Evolutionary conservation across 2,329 filamentous ascomycete species (phyloP).

Genomic region (Huntiella savannae): DNA sequence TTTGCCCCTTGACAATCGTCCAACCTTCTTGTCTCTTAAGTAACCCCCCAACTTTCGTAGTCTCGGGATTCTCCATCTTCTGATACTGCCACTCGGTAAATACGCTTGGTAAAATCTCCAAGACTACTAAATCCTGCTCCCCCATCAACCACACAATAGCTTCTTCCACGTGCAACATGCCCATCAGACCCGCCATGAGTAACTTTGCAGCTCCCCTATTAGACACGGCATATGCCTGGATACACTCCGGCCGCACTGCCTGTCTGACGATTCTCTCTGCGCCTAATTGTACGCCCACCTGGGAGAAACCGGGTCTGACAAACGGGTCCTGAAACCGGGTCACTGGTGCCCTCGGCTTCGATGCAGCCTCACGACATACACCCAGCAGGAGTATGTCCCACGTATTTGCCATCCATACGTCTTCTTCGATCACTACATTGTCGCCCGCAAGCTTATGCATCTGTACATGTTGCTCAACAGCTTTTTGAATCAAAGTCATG

Average conservation of each 20-base stretch:
- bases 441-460: not conserved
- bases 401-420: slow-evolving; percentile 14
- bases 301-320: slow-evolving; percentile 3
- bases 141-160: slow-evolving; percentile 14
- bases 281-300: slow-evolving; percentile 8
- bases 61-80: slow-evolving; percentile 10
- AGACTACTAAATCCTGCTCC: slow-evolving; percentile 13
- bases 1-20: not conserved
- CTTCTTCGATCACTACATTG: not conserved
- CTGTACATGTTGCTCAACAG: no score
- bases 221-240: slow-evolving; percentile 16
- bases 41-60: slow-evolving; percentile 9
- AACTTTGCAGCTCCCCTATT: slow-evolving; percentile 16
- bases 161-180: slow-evolving; percentile 16
- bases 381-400: slow-evolving; percentile 15
- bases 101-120: slow-evolving; percentile 15
- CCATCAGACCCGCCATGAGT: slow-evolving; percentile 13
- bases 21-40: slow-evolving; percentile 9
- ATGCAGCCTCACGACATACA: slow-evolving; percentile 14
- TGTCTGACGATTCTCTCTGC: slow-evolving; percentile 14
- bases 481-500: no score
- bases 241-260: slow-evolving; percentile 15
- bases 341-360: no score
- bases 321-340: not conserved
- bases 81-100: slow-evolving; percentile 16